Base-by-base conservation (phyloP, 139 green algal species). In the Coelastrella sp. region DNA sequence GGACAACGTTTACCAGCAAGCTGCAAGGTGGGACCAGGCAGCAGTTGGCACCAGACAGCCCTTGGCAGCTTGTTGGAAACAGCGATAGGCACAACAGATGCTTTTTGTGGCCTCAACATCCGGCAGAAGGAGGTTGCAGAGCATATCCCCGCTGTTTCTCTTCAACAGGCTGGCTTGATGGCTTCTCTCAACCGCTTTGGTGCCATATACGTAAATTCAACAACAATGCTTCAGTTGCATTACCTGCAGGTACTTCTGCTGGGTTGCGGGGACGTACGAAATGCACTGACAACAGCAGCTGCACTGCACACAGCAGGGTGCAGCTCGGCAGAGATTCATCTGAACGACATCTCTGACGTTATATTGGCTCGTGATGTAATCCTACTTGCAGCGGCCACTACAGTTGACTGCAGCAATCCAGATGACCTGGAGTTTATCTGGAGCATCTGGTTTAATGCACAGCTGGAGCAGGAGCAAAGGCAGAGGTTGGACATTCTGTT, bases 271-370 rank as follows among this genome's bases (percentile, higher is more conserved):
- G 78, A 84, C 9, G 57, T 84, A 66, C 56, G 78, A 17, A 84
- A 84, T 70, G 78, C 78, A 7, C 57, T 84, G 56, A 27, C 56
- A 14, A 68, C 78, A 24, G 78, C 78, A 68, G 56, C 78, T 49
- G 78, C 78, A 9, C 57, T 84, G 56, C 56, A 20, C 56, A 84
- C 70, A 35, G 14, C 70, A 11, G 19, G 19, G 14, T 25, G 17
- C 70, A 78, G 70, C 73, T 25, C 76, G 63, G 76, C 76, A 82
- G 76, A 84, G 19, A 12, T 84, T 17, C 78, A 84, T 17, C 17
- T 84, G 19, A 84, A 84, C 22, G 78, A 84, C 78, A 68, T 84
- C 7, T 84, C 78, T 20, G 78, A 84, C 57, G 78, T 61, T 11
- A 68, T 84, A 9, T 20, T 84, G 78, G 78, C 78, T 11, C 14